Evolutionary conservation across 108 stramenopile genomes (phyloP), one percentile per base, ranked within the genome.

Genomic region (Schizochytrium sp.): DNA sequence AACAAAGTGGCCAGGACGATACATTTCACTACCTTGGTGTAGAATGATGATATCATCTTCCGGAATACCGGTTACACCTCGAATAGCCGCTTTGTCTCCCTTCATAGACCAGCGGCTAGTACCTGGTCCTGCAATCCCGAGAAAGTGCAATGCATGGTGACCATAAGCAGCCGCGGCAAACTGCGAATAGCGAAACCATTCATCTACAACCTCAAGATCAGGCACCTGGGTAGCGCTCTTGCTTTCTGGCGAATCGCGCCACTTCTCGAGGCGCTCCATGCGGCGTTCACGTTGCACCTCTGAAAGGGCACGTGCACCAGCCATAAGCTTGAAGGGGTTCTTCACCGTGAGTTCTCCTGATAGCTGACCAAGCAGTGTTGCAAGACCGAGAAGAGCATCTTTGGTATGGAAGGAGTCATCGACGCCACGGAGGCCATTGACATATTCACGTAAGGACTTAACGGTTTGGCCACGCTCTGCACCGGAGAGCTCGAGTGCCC

Each of bases 61-160:
- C 47, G 53, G 47, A 3, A 83, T 28, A 7, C 76, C 76, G 1
- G 76, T 83, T 8, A 83, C 15, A 2, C 50, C 76, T 5, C 47
- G 76, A 2, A 83, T 55, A 53, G 76, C 53, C 1, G 47, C 76
- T 0, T 40, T 17, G 7, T 83, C 76, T 10, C 53, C 53, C 3
- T 55, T 49, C 2, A 83, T 38, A 3, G 47, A 49, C 53, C 50
- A 55, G 1, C 76, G 76, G 50, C 47, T 55, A 10, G 47, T 83
- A 10, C 76, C 76, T 5, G 47, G 50, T 5, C 50, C 50, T 10
- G 53, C 53, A 28, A 83, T 83, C 0, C 76, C 76, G 8, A 83
- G 76, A 83, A 83, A 83, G 50, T 83, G 76, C 76, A 83, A 10
- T 40, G 76, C 76, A 10, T 83, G 50, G 28, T 55, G 53, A 56